A percentile compares a stretch with the other conserved stretches of the same genome.
Conservation (phyloP, 768 basidiomycete genomes). For the Paxillus involutus region DNA sequence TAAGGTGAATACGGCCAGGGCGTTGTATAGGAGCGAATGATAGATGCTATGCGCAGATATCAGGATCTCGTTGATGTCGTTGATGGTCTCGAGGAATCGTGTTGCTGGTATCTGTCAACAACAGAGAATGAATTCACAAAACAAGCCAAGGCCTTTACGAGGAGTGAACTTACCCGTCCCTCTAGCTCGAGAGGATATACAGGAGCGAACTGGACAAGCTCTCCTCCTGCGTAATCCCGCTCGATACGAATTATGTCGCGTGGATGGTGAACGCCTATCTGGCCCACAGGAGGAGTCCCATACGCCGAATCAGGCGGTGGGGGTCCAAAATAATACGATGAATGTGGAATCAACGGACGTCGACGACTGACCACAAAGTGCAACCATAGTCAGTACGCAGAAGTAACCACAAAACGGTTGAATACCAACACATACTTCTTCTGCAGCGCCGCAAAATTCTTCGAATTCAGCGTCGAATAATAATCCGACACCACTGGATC, state of each 20-base stretch:
- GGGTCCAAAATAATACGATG: slow-evolving; percentile 83
- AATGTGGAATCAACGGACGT: slow-evolving; percentile 66
- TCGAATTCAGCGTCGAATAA: slow-evolving; percentile 44
- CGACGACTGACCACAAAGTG: slow-evolving; percentile 29
- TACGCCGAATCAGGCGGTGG: slow-evolving; percentile 77
- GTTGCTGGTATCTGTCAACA: slow-evolving; percentile 77
- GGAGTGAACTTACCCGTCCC: slow-evolving; percentile 65
- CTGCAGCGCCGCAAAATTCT: slow-evolving; percentile 44
- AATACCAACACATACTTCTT: slow-evolving; percentile 37
- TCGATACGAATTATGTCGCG: slow-evolving; percentile 91
- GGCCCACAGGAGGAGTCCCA: slow-evolving; percentile 77
- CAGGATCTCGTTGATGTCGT: slow-evolving; percentile 84
- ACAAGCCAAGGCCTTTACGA: background rate
- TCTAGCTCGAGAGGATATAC: slow-evolving; percentile 92
- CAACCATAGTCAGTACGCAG: slow-evolving; percentile 4
- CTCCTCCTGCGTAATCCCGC: slow-evolving; percentile 89
- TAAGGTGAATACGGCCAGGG: slow-evolving; percentile 74
- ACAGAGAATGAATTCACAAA: background rate
- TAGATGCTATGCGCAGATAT: slow-evolving; percentile 82
- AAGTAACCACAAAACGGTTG: background rate
- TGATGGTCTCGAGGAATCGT: slow-evolving; percentile 87
- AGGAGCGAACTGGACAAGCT: slow-evolving; percentile 86
- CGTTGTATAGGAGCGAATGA: slow-evolving; percentile 75
- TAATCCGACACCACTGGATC: slow-evolving; percentile 29
- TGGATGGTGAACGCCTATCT: slow-evolving; percentile 86